Evolutionary conservation across 192 early-diverging fungal genomes (phyloP).

Genomic region (Kappamyces sp.): DNA sequence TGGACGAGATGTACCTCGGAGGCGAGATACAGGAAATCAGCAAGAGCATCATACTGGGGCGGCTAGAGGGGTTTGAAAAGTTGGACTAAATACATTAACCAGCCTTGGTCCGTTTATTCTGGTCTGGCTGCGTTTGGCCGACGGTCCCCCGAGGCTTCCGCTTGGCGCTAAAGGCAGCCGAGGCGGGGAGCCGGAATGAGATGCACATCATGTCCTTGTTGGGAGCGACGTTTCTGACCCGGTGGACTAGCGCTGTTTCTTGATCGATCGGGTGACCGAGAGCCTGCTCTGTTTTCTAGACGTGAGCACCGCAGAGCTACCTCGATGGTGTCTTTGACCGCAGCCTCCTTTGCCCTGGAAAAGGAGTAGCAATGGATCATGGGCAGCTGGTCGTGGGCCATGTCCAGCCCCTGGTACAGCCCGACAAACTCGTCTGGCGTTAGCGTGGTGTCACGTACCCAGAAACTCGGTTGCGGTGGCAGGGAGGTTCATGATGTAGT

Average conservation of each 20-base stretch:
- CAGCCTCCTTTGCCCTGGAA: slow-evolving; percentile 62
- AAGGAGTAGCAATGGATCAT: slow-evolving; percentile 95
- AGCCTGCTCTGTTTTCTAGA: slow-evolving; percentile 43
- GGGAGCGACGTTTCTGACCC: slow-evolving; percentile 93
- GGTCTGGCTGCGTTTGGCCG: too few relatives aligned
- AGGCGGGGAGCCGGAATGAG: slow-evolving; percentile 70
- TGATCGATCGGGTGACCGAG: slow-evolving; percentile 41
- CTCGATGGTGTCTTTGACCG: slow-evolving; percentile 49
- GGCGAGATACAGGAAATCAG: slow-evolving; percentile 94
- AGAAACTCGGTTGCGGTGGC: slow-evolving; percentile 95
- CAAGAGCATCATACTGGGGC: slow-evolving; percentile 40
- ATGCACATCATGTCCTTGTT: slow-evolving; percentile 99
- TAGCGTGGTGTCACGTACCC: slow-evolving; percentile 34
- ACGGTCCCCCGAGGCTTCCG: too few relatives aligned
- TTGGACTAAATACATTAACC: slow-evolving; percentile 29
- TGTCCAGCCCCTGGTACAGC: slow-evolving; percentile 49
- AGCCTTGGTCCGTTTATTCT: too few relatives aligned
- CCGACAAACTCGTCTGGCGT: slow-evolving; percentile 81
- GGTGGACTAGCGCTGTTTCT: slow-evolving; percentile 52
- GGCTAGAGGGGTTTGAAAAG: slow-evolving; percentile 49
- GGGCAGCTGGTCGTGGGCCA: slow-evolving; percentile 55
- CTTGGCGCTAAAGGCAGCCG: slow-evolving; percentile 58
- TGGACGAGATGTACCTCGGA: slow-evolving; percentile 97
- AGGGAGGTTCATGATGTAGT: slow-evolving; percentile 98
- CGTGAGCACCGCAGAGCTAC: slow-evolving; percentile 22